Base-by-base conservation (phyloP, 2,329 filamentous ascomycete species). In the Colletotrichum neosansevieriae region DNA sequence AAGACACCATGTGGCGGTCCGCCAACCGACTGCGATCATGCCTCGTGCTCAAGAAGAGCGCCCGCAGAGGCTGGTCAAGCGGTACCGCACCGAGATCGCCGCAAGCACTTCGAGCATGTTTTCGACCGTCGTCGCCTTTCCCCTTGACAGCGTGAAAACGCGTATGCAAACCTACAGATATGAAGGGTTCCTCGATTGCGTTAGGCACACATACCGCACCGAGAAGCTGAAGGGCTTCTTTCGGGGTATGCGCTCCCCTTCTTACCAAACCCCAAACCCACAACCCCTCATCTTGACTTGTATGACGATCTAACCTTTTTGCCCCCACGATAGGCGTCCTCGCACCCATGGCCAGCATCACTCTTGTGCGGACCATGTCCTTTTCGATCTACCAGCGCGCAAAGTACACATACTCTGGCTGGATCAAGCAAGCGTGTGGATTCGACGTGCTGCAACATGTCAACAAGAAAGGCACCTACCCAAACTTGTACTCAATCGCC, bases 141-240 rank as follows among this genome's bases (percentile, higher is more conserved):
- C 93, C 21, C 88, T 97, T 73, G 93, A 97, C 79, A 95, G 93
- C 74, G 91, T 95, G 77, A 97, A 97, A 84, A 94, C 92, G 63
- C 92, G 93, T 75, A 93, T 96, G 89, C 93, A 97, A 83, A 92
- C 92, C 72, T 95, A 96, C 80, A 89, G 91, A 71, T 94, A 92
- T 80, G 85, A 87, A 72, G 92, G 87, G 72, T 93, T 92, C 79
- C 79, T 87, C 76, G 90, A 93, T 78, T 94, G 92, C 77, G 88
- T 94, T 58, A 86, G 85, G 70, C 87, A 92, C 73, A 95, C 93
- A 10, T 96, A 96, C 80, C 85, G 84, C 68, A 89, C 85, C 6
- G 93, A 96, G 81, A 91, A 91, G 38, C 79, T 90, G 44, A 83
- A 86, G 56, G 92, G 93, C 29, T 97, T 97, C 83, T 96, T 95